Conservation (phyloP, 2,329 filamentous ascomycete genomes). For the Colletotrichum filicis region DNA sequence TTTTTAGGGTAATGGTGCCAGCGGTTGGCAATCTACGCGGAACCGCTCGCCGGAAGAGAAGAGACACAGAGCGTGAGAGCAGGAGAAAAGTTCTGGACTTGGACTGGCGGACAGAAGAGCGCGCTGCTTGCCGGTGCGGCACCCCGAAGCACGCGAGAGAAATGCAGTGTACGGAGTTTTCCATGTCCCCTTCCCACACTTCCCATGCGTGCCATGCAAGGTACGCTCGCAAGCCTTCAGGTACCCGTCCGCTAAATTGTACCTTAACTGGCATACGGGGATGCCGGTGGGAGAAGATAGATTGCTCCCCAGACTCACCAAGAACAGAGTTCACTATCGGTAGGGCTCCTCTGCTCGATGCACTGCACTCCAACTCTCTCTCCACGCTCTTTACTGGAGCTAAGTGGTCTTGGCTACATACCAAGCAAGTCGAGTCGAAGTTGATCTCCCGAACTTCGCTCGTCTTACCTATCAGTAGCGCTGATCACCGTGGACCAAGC, state of each 20-base stretch:
- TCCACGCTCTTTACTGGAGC: neutral
- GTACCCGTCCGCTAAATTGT: conserved; percentile 19
- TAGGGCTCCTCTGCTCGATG: conserved; percentile 7
- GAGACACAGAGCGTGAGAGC: neutral
- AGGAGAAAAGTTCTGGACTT: neutral
- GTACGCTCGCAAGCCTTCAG: conserved; percentile 7
- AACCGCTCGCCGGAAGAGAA: neutral
- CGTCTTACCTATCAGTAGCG: neutral
- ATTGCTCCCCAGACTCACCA: conserved; percentile 15
- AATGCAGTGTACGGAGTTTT: neutral
- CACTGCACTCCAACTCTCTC: neutral
- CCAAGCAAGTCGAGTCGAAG: neutral
- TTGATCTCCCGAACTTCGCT: conserved; percentile 1
- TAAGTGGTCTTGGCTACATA: neutral
- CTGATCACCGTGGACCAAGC: conserved; percentile 13
- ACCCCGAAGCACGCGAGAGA: neutral
- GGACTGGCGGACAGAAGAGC: neutral
- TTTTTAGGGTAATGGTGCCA: conserved; percentile 15
- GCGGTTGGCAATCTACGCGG: neutral
- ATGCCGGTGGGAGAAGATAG: conserved; percentile 5
- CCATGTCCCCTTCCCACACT: neutral
- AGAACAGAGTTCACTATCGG: conserved; percentile 15
- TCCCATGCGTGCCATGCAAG: neutral
- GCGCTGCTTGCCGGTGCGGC: neutral
- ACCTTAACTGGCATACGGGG: conserved; percentile 13